Base-by-base conservation (phyloP, 805 yeast genomes). In the Kodamaea restingae region DNA sequence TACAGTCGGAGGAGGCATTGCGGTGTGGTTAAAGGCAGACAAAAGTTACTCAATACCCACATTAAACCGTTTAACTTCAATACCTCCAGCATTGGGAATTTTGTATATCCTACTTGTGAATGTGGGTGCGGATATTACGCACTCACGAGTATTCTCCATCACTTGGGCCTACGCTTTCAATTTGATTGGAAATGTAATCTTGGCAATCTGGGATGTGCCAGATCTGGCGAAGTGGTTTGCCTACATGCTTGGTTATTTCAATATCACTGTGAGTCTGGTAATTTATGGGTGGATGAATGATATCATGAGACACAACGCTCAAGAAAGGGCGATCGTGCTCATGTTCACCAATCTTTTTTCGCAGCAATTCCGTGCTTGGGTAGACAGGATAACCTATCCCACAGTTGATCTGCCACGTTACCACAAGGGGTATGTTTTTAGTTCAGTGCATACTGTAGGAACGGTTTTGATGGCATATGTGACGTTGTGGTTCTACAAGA, bases 31-130 rank as follows among this genome's bases (percentile, higher is more conserved):
- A 21, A 42, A 35, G 24, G 38, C 43, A 4, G 38, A 41, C 14
- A 30, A 38, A 20, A 60, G 63, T 25, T 78, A 69, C 50, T 51
- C 70, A 0, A 60, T 67, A 32, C 69, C 66, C 1, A 60, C 62
- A 41, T 56, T 78, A 15, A 77, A 79, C 51, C 64, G 76, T 38
- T 56, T 75, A 36, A 63, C 79, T 11, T 67, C 80, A 2, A 44
- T 76, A 11, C 76, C 83, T 1, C 82, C 84, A 1, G 80, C 76
- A n/a, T 54, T 79, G 18, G 84, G 84, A 4, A 66, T 79, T 28
- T 54, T 73, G 2, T 78, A 58, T 45, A 68, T 75, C 14, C 44
- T 70, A 14, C 41, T 71, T 8, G 62, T 68, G 25, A 66, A 76
- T 29, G 57, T 65, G 25, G 75, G 75, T 35, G 76, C 81, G 4